Base-by-base conservation (phyloP, 495 filamentous ascomycete species). In the Amniculicola lignicola region DNA sequence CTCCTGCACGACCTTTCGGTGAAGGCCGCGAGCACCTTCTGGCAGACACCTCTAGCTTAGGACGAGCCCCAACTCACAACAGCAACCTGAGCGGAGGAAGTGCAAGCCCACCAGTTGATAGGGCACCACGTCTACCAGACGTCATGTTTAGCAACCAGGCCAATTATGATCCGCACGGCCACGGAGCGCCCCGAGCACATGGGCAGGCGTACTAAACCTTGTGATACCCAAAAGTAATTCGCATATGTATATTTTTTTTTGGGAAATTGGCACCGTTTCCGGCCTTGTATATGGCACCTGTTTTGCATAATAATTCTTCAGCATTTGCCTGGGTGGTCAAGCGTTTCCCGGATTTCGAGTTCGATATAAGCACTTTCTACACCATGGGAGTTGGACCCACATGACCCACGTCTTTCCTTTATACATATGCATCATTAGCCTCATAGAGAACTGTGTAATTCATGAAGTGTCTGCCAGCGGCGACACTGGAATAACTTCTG, bases 81-180 rank as follows among this genome's bases (percentile, higher is more conserved):
- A 35, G 58, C 19, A 49, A 22, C 21, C 11, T 22, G 9, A 56
- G 51, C 22, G 38, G 21, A 6, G 49, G 22, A 18, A 55, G 50
- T 35, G 18, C 37, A 16, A 51, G 31, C 45, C 51, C 61, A 29
- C 55, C 61, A 12, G 18, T 14, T 3, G 18, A 12, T 1, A 38
- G 63, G 33, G 63, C 59, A 11, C 64, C 64, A 15, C 28, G 51
- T 27, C 35, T 67, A 27, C 64, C 64, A 7, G 46, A 57, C 5
- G 49, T 67, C 11, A 57, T 62, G 25, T 42, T 66, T 7, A 42
- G 51, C 54, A 54, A 29, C 57, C 44, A 44, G 14, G 27, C 37
- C 9, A 53, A 46, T 14, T 29, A 49, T 35, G 21, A 28, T 39
- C 19, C 38, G n/a, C 43, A 48, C 39, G 38, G 41, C 2, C 40